A percentile compares a stretch with the other conserved stretches of the same genome.
These are phyloP conservation scores for Bretziella fagacearum DNA, from an alignment of 2,329 filamentous ascomycete species.

Conservation along the genomic window DNA sequence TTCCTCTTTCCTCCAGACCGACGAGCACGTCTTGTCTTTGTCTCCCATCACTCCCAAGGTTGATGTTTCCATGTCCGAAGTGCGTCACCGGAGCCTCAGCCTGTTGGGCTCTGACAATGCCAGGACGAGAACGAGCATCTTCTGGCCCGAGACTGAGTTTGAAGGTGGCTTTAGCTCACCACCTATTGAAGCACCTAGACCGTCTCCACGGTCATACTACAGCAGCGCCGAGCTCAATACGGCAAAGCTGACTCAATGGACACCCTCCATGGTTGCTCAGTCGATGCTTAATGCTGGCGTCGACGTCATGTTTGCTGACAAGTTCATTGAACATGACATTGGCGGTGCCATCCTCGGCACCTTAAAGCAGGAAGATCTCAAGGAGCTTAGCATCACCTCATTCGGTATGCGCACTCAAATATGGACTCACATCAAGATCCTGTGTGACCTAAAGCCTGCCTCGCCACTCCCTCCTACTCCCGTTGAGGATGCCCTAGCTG, in stretches of 20 bases:
- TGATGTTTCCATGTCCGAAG: conserved; percentile 14
- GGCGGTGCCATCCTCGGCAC: conserved; percentile 73
- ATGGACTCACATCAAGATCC: conserved; percentile 61
- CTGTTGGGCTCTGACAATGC: background rate
- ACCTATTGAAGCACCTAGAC: background rate
- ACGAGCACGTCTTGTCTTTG: conserved; percentile 43
- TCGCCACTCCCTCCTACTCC: conserved; percentile 39
- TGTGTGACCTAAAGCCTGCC: conserved; percentile 39
- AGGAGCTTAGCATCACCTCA: conserved; percentile 63
- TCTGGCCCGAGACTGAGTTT: conserved; percentile 15
- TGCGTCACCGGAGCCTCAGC: conserved; percentile 1
- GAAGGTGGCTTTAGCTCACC: background rate
- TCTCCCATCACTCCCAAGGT: conserved; percentile 58
- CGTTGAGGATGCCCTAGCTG: conserved; percentile 41
- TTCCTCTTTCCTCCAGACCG: conserved; percentile 30
- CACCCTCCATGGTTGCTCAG: conserved; percentile 59
- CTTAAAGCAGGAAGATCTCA: conserved; percentile 77
- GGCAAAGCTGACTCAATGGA: conserved; percentile 46
- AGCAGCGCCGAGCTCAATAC: conserved; percentile 41
- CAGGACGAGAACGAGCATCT: conserved; percentile 20
- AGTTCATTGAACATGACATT: conserved; percentile 85
- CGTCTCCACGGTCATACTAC: conserved; percentile 27
- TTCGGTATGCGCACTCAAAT: conserved; percentile 66
- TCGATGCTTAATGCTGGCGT: conserved; percentile 78
- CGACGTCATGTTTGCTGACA: conserved; percentile 59